These are phyloP conservation scores for Cyberlindnera maritima DNA, from an alignment of 805 yeast species.

Conservation along the genomic window DNA sequence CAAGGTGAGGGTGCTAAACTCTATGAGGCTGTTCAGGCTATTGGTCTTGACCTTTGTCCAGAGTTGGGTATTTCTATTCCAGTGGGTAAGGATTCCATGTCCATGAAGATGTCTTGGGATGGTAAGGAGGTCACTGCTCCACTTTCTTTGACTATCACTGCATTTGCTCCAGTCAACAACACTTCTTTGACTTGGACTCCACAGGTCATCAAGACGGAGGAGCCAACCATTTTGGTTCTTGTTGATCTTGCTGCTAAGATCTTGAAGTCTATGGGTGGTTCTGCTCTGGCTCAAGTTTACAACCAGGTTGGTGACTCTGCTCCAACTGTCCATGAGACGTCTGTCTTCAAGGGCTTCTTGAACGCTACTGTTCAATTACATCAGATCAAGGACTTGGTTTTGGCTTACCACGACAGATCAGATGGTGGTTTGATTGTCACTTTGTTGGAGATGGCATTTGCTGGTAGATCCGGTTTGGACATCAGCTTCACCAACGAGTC, in stretches of 20 bases:
- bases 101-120: constrained; percentile 98
- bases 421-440: constrained; percentile 95
- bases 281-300: constrained; percentile 93
- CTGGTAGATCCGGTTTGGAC: constrained; percentile 83
- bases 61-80: constrained; percentile 89
- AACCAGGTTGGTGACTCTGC: constrained; percentile 78
- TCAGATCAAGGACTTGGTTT: constrained; percentile 50
- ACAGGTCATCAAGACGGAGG: constrained; percentile 49
- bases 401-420: constrained; percentile 92
- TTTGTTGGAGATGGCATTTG: constrained; percentile 93
- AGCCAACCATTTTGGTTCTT: constrained; percentile 62
- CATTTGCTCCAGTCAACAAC: constrained; percentile 83
- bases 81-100: constrained; percentile 98
- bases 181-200: constrained; percentile 97
- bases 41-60: constrained; percentile 93
- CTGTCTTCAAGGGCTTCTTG: constrained; percentile 65
- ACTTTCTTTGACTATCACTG: constrained; percentile 82
- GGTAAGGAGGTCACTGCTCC: constrained; percentile 95
- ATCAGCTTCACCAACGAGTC: constrained; percentile 41
- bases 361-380: constrained; percentile 72
- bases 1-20: constrained; percentile 93
- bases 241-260: constrained; percentile 70
- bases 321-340: constrained; percentile 77
- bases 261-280: constrained; percentile 75
- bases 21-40: constrained; percentile 95